These are phyloP conservation scores for Coemansia sp. DNA, from an alignment of 192 early-diverging fungal genomes.

Conservation along the genomic window DNA sequence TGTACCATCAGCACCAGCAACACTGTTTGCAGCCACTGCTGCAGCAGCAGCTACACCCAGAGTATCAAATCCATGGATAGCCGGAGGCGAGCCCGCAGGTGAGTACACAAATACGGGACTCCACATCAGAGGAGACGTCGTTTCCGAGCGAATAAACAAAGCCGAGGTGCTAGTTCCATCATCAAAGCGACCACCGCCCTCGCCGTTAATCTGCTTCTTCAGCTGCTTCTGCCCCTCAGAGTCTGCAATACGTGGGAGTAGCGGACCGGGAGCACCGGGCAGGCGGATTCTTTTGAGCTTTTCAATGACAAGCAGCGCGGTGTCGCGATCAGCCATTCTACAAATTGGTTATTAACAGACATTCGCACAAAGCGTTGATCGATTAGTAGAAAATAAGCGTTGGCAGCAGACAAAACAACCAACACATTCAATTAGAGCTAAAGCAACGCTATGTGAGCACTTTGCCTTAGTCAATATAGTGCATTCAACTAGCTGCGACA, in stretches of 20 bases:
- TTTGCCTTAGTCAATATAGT: too few relatives aligned
- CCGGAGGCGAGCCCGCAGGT: conserved; percentile 20
- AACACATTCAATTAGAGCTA: too few relatives aligned
- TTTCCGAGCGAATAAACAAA: conserved; percentile 13
- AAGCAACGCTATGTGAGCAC: too few relatives aligned
- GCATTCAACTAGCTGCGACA: too few relatives aligned
- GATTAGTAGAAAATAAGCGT: too few relatives aligned
- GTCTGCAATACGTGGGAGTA: conserved; percentile 79
- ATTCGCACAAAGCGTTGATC: too few relatives aligned
- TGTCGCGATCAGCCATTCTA: conserved; percentile 67
- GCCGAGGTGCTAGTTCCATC: too few relatives aligned
- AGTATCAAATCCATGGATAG: conserved; percentile 5
- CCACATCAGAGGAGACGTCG: conserved; percentile 41
- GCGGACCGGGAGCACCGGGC: conserved; percentile 57
- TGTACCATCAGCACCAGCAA: too few relatives aligned
- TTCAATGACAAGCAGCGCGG: conserved; percentile 65
- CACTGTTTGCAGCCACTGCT: too few relatives aligned
- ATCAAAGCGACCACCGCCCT: conserved; percentile 11
- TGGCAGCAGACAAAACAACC: too few relatives aligned
- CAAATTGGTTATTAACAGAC: too few relatives aligned
- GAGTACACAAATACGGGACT: conserved; percentile 44
- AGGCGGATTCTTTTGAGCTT: conserved; percentile 60
- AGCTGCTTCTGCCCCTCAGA: conserved; percentile 73
- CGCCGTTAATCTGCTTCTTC: conserved; percentile 58
- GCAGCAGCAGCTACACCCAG: neutral